Base-by-base conservation (phyloP, 768 basidiomycete species). In the Leccinum ochraceum region DNA sequence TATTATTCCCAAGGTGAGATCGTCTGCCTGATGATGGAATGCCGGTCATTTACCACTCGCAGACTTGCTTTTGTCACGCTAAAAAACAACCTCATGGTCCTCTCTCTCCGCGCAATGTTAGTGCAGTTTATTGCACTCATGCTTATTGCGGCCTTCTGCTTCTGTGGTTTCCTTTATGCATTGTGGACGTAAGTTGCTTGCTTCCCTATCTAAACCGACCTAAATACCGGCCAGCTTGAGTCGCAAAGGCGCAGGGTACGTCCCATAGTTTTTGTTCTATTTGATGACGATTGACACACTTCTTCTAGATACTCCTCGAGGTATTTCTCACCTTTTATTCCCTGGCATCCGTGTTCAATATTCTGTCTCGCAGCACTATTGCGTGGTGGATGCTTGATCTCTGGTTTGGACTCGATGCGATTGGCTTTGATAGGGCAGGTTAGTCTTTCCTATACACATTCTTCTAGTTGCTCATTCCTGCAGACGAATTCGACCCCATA, bases 361-460 rank as follows among this genome's bases (percentile, higher is more conserved):
- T 59, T 56, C 60, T 1, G 16, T 37, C 34, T 7, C 4, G 4
- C 17, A 84, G 84, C 24, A 81, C 84, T 30, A 92, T 95, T 57
- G 86, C 89, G 0, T 97, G 94, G 94, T 96, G 94, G 93, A 92
- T 97, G 87, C 81, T 95, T 24, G 92, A 95, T 69, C 74, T 95
- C 10, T 93, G 86, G 84, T 98, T 98, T 69, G 96, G 96, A n/a
- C 81, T 98, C 6, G 96, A 98, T 74, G 93, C 94, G 0, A 86
- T 81, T 52, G 95, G 95, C 4, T 97, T 98, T 67, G 85, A 92
- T 64, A 80, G 79, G 68, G 85, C 95, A 24, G 82, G 94, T 93
- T 60, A 68, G 90, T 83, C 48, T 37, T 60, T 55, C 26, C 5
- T 24, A 22, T 14, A 9, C 56, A 20, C 34, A 30, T 49, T 34